Evolutionary conservation across 2,329 filamentous ascomycete species (phyloP).

Genomic region (Leptosphaerulina australis): DNA sequence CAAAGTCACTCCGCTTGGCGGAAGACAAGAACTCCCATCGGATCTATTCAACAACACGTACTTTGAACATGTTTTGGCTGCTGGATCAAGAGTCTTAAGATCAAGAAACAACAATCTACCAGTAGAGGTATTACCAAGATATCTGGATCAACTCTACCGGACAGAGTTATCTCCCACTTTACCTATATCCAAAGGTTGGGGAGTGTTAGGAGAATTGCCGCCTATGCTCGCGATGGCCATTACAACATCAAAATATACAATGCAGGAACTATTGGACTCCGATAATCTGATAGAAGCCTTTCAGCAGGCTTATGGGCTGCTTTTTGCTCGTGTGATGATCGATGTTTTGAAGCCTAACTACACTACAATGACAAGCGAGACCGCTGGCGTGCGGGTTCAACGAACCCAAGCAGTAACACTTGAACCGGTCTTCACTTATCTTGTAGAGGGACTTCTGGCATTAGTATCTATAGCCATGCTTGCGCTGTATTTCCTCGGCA

Average conservation of each 20-base stretch:
- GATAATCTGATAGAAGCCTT: slow-evolving; percentile 41
- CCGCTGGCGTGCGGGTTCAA: slow-evolving; percentile 25
- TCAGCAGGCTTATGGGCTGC: slow-evolving; percentile 48
- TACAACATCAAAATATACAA: slow-evolving; percentile 2
- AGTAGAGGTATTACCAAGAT: background rate
- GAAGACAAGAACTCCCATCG: slow-evolving; percentile 26
- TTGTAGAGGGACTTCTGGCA: slow-evolving; percentile 43
- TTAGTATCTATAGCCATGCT: slow-evolving; percentile 15
- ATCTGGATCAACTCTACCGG: too few species aligned
- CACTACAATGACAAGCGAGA: background rate
- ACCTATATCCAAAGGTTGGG: background rate
- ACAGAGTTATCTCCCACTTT: too few species aligned
- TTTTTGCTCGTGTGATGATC: slow-evolving; percentile 47
- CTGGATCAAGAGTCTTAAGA: background rate
- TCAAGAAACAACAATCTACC: slow-evolving; percentile 14
- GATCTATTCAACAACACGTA: slow-evolving; percentile 46
- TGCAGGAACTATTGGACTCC: slow-evolving; percentile 43
- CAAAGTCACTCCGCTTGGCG: slow-evolving; percentile 18
- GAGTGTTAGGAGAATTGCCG: background rate
- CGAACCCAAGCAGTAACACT: slow-evolving; percentile 43
- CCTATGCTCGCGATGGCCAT: slow-evolving; percentile 49
- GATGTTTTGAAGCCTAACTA: slow-evolving; percentile 32
- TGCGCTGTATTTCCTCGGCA: slow-evolving; percentile 11
- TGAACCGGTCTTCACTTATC: slow-evolving; percentile 45
- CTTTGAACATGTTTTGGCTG: slow-evolving; percentile 41